Evolutionary conservation across 1,284 basidiomycete species (phyloP), one percentile per base, ranked within the genome.

Genomic region (Waitea zeae): DNA sequence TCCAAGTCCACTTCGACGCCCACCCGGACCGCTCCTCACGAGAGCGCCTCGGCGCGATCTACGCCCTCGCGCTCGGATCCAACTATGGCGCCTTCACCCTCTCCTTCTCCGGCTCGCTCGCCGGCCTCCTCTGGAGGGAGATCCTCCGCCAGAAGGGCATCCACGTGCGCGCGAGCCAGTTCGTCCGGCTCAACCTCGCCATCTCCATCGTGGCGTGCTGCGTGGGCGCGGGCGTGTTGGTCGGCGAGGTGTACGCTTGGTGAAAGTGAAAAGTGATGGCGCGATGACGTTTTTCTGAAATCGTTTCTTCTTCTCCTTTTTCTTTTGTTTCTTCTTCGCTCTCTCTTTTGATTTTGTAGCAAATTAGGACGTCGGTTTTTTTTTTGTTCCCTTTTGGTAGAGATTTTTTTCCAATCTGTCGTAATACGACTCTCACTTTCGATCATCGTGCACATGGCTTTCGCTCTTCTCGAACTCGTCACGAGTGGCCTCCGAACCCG

Each of bases 21-120:
- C 31, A 22, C 41, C 30, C 32, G 34, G 22, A 34, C 42, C 9
- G 6, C 34, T 11, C 12, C 31, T 2, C 31, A 46, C 5, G 53
- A 47, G n/a, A n/a, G n/a, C n/a, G n/a, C n/a, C n/a, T n/a, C n/a
- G n/a, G n/a, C n/a, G n/a, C n/a, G 27, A 50, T 64, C 29, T 76
- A 70, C 48, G 60, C 79, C 3, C 64, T 84, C n/a, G 82, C 82
- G 1, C 53, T 84, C 9, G 83, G 84, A 1, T 82, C 76, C 36
- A 97, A 96, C 51, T 83, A 90, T 30, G 92, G 92, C 5, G 92
- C 93, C 1, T 80, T 93, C 46, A 84, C 79, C 36, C 82, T 89
- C 46, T 87, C 87, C 12, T 90, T 93, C 51, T 80, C 81, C 2
- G 87, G 87, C 0, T 89, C 83, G 39, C 66, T 97, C 7, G 90